Evolutionary conservation across 2,329 filamentous ascomycete genomes (phyloP).

Genomic region (Plenodomus biglobosus): DNA sequence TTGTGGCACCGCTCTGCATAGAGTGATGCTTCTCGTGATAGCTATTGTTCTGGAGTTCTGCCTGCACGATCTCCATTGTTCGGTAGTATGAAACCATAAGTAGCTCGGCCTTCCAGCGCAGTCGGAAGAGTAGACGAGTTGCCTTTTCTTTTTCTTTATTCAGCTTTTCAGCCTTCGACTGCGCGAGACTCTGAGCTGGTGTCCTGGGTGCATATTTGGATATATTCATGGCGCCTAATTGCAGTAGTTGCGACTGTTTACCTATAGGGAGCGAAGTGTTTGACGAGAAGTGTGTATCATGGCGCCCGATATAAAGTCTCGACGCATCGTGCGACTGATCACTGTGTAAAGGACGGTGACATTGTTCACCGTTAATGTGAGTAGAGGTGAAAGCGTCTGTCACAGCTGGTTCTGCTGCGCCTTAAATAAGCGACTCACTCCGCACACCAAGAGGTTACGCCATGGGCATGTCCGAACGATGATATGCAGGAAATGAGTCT

Average conservation of each 20-base stretch:
- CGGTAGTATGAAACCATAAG: conserved; percentile 34
- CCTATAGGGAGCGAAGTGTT: too few species aligned
- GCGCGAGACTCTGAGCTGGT: conserved; percentile 25
- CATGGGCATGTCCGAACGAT: too few species aligned
- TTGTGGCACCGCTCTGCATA: conserved; percentile 18
- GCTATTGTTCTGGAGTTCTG: conserved; percentile 17
- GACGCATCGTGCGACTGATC: too few species aligned
- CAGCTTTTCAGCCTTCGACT: conserved; percentile 31
- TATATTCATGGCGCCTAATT: conserved; percentile 16
- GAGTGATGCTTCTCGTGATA: conserved; percentile 11
- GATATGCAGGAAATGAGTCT: too few species aligned
- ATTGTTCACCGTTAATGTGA: too few species aligned
- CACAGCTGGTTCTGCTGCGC: too few species aligned
- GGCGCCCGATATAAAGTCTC: too few species aligned
- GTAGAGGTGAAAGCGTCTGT: too few species aligned
- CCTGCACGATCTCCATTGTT: conserved; percentile 28
- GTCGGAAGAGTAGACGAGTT: conserved; percentile 27
- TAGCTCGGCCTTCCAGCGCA: conserved; percentile 43
- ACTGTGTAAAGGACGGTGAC: too few species aligned
- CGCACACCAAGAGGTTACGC: too few species aligned
- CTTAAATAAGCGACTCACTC: too few species aligned
- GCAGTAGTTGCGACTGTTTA: not conserved
- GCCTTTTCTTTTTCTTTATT: conserved; percentile 35
- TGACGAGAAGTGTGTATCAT: too few species aligned
- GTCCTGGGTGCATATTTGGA: conserved; percentile 39